A percentile compares a stretch with the other conserved stretches of the same genome.
Evolutionary conservation across 2,329 filamentous ascomycete genomes (phyloP).

Genomic region (Stagonosporopsis tanaceti): DNA sequence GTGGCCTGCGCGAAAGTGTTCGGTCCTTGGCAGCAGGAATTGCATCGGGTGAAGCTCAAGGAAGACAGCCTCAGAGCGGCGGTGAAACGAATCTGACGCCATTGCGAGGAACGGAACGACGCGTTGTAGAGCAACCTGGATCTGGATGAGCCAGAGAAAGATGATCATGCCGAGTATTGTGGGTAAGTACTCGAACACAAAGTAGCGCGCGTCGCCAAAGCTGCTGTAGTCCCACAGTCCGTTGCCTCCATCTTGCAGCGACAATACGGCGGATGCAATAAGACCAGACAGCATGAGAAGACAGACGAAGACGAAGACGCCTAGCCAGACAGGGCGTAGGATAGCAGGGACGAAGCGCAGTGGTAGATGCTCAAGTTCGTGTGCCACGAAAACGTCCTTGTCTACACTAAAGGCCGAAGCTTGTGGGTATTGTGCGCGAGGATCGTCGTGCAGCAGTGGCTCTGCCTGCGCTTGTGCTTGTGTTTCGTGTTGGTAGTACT

Average conservation of each 20-base stretch:
- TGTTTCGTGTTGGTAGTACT: conserved; percentile 13
- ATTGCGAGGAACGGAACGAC: conserved; percentile 81
- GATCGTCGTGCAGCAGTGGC: conserved; percentile 12
- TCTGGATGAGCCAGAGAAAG: conserved; percentile 77
- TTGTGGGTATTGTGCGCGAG: conserved; percentile 7
- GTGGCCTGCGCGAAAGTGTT: conserved; percentile 74
- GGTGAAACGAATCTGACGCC: conserved; percentile 67
- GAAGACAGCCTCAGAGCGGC: conserved; percentile 70
- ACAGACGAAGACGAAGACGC: conserved; percentile 67
- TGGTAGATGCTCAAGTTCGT: conserved; percentile 52
- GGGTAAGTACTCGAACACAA: conserved; percentile 85
- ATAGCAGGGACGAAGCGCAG: conserved; percentile 77
- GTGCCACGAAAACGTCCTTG: conserved; percentile 58
- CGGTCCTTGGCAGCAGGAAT: conserved; percentile 72
- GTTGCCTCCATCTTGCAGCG: conserved; percentile 58
- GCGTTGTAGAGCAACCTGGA: conserved; percentile 77
- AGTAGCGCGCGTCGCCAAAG: conserved; percentile 78
- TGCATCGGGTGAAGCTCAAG: conserved; percentile 67
- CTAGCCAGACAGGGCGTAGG: conserved; percentile 71
- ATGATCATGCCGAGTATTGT: conserved; percentile 76
- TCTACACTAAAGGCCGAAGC: conserved; percentile 27
- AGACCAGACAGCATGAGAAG: conserved; percentile 75
- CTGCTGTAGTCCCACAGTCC: conserved; percentile 72
- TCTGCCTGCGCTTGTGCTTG: conserved; percentile 14
- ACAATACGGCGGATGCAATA: conserved; percentile 69